Evolutionary conservation across 441 rosid species (phyloP), one percentile per base, ranked within the genome.

Genomic region (Arabidopsis lyrata): DNA sequence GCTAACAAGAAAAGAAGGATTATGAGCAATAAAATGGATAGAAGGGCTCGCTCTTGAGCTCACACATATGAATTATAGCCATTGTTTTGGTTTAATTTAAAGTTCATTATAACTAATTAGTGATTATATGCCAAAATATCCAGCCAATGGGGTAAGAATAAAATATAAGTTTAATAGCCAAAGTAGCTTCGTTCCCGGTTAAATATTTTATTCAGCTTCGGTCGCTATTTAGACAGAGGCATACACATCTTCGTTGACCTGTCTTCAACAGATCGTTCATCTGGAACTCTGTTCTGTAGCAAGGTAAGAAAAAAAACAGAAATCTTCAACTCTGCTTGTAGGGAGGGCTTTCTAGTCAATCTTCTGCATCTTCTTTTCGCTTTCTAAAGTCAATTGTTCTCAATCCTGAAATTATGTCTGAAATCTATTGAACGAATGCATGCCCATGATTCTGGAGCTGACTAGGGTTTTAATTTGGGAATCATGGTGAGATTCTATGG

Each of bases 1-100:
- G 90, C 79, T 47, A 83, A 88, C 84, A 95, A 95, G 85, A 92
- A 78, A 74, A 86, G 95, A 74, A 95, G 84, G 86, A 81, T 87
- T 5, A 83, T 80, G 86, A 77, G 87, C 0, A 68, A 6, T 63
- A 42, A 47, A 73, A 64, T 73, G 42, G 15, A 16, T 36, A 56
- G 59, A 56, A 56, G 71, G 58, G 22, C 52, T 57, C 60, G 53
- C 27, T 65, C 53, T 65, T 73, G 52, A 73, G 29, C 70, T 63
- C 27, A 24, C 27, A 24, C 27, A 24, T 24, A 24, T 22, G 24
- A 22, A 22, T 24, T 24, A 24, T 24, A 24, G 27, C 27, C 27
- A 24, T 24, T 24, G 27, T 24, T 24, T 24, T 24, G 27, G 27
- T 24, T 2, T 24, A 24, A 24, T 3, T 24, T 24, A 24, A 24